Percentiles rank a stretch among this genome's conserved stretches.
These are phyloP conservation scores for Microbotryomycetes sp. DNA, from an alignment of 1,284 basidiomycete genomes.

Conservation along the genomic window DNA sequence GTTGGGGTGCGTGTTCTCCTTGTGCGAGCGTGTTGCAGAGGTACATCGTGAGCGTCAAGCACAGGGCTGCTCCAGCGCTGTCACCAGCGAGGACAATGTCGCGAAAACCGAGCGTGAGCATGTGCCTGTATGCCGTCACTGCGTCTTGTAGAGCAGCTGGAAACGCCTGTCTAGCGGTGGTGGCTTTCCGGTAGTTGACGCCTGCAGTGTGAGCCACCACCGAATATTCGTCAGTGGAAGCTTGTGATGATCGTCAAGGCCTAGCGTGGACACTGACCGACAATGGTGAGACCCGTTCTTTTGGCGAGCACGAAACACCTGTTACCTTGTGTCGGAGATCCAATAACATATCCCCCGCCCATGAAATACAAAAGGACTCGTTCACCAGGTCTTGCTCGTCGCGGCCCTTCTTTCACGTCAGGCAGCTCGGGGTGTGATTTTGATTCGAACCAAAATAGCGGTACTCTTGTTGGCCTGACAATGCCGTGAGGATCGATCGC, in stretches of 20 bases:
- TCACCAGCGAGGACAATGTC: constrained; percentile 34
- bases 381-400: constrained; percentile 2
- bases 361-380: constrained; percentile 32
- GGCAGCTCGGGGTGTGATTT: neutral
- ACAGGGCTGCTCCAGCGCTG: constrained; percentile 31
- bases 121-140: constrained; percentile 30
- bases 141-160: constrained; percentile 35
- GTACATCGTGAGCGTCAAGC: constrained; percentile 28
- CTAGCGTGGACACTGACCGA: constrained; percentile 4
- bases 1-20: neutral
- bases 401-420: neutral
- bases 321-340: constrained; percentile 29
- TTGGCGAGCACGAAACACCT: constrained; percentile 31
- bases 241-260: neutral
- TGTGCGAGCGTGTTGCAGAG: constrained; percentile 13
- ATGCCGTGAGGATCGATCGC: constrained; percentile 17
- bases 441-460: constrained; percentile 33
- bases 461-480: constrained; percentile 15
- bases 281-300: constrained; percentile 14
- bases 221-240: no score
- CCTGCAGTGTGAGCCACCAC: constrained; percentile 9
- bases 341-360: constrained; percentile 29
- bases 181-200: constrained; percentile 34
- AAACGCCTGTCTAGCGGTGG: constrained; percentile 9
- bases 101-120: constrained; percentile 29